Evolutionary conservation across 1,284 basidiomycete genomes (phyloP), one percentile per base, ranked within the genome.

Genomic region (Ustilago crameri): DNA sequence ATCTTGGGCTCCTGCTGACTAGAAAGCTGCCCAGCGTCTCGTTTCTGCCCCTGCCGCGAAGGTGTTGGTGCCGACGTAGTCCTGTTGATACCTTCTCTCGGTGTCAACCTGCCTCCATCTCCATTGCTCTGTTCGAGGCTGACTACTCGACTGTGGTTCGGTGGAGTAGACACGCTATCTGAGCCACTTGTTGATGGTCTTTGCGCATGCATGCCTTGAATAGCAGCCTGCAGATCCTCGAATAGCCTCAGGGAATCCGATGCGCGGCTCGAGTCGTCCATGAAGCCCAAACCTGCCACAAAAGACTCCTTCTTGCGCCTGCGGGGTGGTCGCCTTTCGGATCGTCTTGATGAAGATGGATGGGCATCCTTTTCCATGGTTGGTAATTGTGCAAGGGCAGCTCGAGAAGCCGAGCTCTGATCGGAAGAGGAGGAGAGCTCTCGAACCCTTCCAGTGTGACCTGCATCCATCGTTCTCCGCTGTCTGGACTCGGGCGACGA

Each of bases 221-320:
- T 63, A 9, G 60, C 69, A 18, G 69, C 69, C 41, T 67, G 64
- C 23, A 72, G 51, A 40, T 72, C 56, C 23, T 72, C 60, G 24
- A 72, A 72, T 9, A 72, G 52, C 55, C 67, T 72, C 43, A 63
- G n/a, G 23, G 59, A 59, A 34, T 67, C 64, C 23, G 54, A 58
- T 15, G 51, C 37, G 12, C 46, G 35, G 14, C 51, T 53, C 30
- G 44, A 49, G 10, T 66, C 48, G 27, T 62, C 58, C 5, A 50
- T 51, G 18, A 71, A 55, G 10, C 62, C 62, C 2, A 71, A 51
- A 3, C 68, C 68, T 10, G 68, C 68, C 41, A 71, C 59, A 20
- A 71, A 51, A 1, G 57, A 61, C 34, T 71, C 68, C 51, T 65
- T 62, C 51, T 71, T 71, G 26, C 68, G 57, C 30, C 62, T 57